These are phyloP conservation scores for Hemisphaericaspora xylofermentans DNA, from an alignment of 1,139 yeast species.

Conservation along the genomic window DNA sequence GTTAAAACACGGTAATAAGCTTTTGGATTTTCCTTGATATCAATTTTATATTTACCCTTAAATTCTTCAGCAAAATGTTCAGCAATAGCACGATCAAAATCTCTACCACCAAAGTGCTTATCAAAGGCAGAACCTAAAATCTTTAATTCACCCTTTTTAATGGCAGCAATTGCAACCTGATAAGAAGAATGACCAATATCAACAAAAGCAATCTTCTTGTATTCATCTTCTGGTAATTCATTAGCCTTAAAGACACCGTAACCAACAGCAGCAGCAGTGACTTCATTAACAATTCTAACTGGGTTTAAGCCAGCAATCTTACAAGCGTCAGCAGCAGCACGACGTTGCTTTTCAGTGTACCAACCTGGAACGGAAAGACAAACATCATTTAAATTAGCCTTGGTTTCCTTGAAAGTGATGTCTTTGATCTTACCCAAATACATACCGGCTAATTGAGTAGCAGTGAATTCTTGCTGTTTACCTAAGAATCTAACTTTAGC, in stretches of 20 bases:
- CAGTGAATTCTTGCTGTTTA: constrained; percentile 73
- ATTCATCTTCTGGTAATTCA: constrained; percentile 88
- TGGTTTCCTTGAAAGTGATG: constrained; percentile 78
- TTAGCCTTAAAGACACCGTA: constrained; percentile 98
- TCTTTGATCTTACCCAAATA: constrained; percentile 87
- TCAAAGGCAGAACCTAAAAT: constrained; percentile 89
- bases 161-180: constrained; percentile 86
- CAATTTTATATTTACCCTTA: constrained; percentile 88
- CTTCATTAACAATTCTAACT: constrained; percentile 94
- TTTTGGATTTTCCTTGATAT: constrained; percentile 86
- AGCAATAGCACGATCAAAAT: constrained; percentile 90
- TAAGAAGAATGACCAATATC: constrained; percentile 97
- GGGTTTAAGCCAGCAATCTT: constrained; percentile 96
- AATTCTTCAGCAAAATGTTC: constrained; percentile 93
- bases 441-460: constrained; percentile 93
- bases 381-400: constrained; percentile 78
- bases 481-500: constrained; percentile 85
- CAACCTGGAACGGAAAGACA: constrained; percentile 95
- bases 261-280: constrained; percentile 98
- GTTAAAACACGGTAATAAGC: constrained; percentile 90
- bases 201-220: constrained; percentile 86
- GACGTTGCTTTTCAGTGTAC: constrained; percentile 96
- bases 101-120: constrained; percentile 98
- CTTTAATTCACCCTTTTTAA: constrained; percentile 95
- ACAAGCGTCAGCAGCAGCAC: constrained; percentile 95